Evolutionary conservation across 2,329 filamentous ascomycete genomes (phyloP).

Genomic region (Fusarium bulbicola): DNA sequence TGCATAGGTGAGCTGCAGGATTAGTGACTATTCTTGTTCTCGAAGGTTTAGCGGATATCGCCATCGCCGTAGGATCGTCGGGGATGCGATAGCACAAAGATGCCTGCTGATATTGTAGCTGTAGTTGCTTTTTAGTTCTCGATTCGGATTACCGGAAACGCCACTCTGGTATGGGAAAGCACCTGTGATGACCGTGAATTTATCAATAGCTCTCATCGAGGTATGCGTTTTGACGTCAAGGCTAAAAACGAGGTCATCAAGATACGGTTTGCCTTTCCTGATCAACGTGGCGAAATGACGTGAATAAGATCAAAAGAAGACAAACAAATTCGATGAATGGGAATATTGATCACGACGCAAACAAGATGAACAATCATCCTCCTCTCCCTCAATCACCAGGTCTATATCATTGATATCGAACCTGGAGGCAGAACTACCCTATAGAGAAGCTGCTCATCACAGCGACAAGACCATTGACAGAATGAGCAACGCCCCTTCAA

Average conservation of each 20-base stretch:
- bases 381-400: not conserved
- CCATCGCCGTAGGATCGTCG: not conserved
- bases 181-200: accelerated
- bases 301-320: not conserved
- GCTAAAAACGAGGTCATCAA: accelerated
- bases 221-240: not conserved
- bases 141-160: accelerated
- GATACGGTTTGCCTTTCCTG: accelerated
- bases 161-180: not conserved
- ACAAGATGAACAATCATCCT: too few species aligned
- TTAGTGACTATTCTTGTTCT: not conserved
- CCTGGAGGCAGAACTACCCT: not conserved
- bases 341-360: too few species aligned
- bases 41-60: not conserved
- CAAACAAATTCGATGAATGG: accelerated
- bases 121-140: not conserved
- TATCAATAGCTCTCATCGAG: too few species aligned
- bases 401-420: not conserved
- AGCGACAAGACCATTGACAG: not conserved
- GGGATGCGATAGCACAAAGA: not conserved
- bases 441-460: not conserved
- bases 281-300: not conserved
- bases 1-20: not conserved
- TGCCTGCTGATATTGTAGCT: not conserved
- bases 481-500: too few species aligned